Evolutionary conservation across 805 yeast genomes (phyloP), one percentile per base, ranked within the genome.

Genomic region (Candida chilensis): DNA sequence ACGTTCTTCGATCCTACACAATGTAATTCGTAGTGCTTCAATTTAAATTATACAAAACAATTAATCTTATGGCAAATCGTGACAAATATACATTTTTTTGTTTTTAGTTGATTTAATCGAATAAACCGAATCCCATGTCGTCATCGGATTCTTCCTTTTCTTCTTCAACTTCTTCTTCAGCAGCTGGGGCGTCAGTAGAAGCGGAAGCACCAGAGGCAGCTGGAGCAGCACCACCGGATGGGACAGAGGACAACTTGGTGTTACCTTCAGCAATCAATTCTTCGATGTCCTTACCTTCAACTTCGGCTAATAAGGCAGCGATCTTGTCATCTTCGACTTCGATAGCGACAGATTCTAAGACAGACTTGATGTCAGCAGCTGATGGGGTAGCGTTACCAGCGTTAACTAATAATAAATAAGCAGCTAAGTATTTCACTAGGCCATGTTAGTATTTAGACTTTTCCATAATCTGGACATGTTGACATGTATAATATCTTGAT

Each of bases 401-500:
- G 66, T 92, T 87, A 73, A 81, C 87, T 70, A 92, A 79, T 72
- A 90, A 82, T 70, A 92, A 82, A 78, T 92, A 92, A 69, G 98
- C 97, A 72, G 98, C 98, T 73, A 92, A 82, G 80, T 90, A 90
- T 84, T 87, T 92, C 96, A 87, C 74, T 60, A 31, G n/a, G 20
- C n/a, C n/a, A n/a, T n/a, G n/a, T n/a, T n/a, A n/a, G n/a, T n/a
- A n/a, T n/a, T n/a, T 17, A n/a, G n/a, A n/a, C n/a, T n/a, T n/a
- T n/a, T n/a, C n/a, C n/a, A n/a, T n/a, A n/a, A n/a, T n/a, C n/a
- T n/a, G n/a, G n/a, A n/a, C n/a, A n/a, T 33, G 30, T 38, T 34
- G 32, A 28, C 32, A 20, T 31, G 20, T 32, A 44, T 61, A 74
- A n/a, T n/a, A n/a, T n/a, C n/a, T n/a, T n/a, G n/a, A n/a, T n/a